Base-by-base conservation (phyloP, 2,329 filamentous ascomycete genomes). In the Periconia macrospinosa region DNA sequence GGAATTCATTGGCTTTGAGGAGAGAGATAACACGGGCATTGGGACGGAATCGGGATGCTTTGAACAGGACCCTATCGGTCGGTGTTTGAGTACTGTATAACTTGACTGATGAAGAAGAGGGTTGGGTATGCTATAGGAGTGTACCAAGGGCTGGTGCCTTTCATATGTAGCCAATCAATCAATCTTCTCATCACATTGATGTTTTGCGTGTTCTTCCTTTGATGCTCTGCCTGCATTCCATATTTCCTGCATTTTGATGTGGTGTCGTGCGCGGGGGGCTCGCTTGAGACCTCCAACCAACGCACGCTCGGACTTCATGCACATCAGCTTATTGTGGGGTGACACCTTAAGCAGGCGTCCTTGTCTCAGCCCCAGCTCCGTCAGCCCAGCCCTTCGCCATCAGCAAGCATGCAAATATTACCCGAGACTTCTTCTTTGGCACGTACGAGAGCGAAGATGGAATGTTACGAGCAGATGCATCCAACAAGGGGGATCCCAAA, bases 71-170 rank as follows among this genome's bases (percentile, higher is more conserved):
- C 11, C 15, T n/a, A 37, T 3, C 33, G 30, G 15, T 37, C 15
- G 17, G 41, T 52, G 53, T 56, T 52, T 41, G 37, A 50, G 47
- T 56, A 56, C 45, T 49, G 48, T 55, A 52, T 14, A 41, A 51
- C 17, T 37, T 27, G 17, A n/a, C 40, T 46, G 33, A 44, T 42
- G 43, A 30, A 13, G 41, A 51, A 47, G 48, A 23, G 45, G 19
- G 52, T 53, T 51, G 49, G 50, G 27, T 37, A 33, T 20, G 27
- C 60, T 61, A 57, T 56, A 57, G 58, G 52, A 53, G 58, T 58
- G 61, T 63, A 70, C 67, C 67, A 70, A 70, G 67, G 62, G 67
- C 67, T 70, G 67, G 67, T 67, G 66, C 58, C 61, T 63, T 59
- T 65, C 54, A 55, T 56, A 52, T 61, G 59, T 65, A 66, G 60